Conservation (phyloP, 2,329 filamentous ascomycete species). For the Dichotomopilus funicola region DNA sequence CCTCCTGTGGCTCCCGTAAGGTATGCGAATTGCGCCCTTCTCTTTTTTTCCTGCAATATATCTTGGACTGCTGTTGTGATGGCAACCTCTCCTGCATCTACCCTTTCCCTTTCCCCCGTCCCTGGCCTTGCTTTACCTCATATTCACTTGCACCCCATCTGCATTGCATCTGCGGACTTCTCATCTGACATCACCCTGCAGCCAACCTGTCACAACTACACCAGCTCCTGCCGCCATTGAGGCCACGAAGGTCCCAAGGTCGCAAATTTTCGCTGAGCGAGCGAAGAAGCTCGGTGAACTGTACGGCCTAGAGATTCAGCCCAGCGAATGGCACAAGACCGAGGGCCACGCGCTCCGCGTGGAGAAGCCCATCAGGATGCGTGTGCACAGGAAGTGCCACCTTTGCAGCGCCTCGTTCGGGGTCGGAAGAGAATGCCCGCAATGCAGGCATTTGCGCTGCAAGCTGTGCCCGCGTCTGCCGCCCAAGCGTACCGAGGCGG, state of each 20-base stretch:
- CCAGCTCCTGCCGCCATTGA: slow-evolving; percentile 15
- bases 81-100: neutral
- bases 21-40: slow-evolving; percentile 10
- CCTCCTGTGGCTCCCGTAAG: slow-evolving; percentile 12
- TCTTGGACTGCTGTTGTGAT: neutral
- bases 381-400: slow-evolving; percentile 74
- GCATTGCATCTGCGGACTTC: no score
- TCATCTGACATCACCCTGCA: slow-evolving; percentile 6
- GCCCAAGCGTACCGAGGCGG: slow-evolving; percentile 53
- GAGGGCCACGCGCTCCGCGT: slow-evolving; percentile 55
- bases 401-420: slow-evolving; percentile 71
- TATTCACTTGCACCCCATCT: no score
- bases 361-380: slow-evolving; percentile 71
- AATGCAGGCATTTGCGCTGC: slow-evolving; percentile 76
- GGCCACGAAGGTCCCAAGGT: slow-evolving; percentile 37
- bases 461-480: slow-evolving; percentile 73
- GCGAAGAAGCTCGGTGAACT: slow-evolving; percentile 49
- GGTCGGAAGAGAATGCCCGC: slow-evolving; percentile 62
- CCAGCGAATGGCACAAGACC: slow-evolving; percentile 46
- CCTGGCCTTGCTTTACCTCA: neutral
- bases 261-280: slow-evolving; percentile 49
- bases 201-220: slow-evolving; percentile 11
- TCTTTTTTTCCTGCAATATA: no score
- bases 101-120: neutral
- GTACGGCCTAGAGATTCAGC: slow-evolving; percentile 50